Evolutionary conservation across 768 basidiomycete genomes (phyloP).

Genomic region (Tephrocybe sp.): DNA sequence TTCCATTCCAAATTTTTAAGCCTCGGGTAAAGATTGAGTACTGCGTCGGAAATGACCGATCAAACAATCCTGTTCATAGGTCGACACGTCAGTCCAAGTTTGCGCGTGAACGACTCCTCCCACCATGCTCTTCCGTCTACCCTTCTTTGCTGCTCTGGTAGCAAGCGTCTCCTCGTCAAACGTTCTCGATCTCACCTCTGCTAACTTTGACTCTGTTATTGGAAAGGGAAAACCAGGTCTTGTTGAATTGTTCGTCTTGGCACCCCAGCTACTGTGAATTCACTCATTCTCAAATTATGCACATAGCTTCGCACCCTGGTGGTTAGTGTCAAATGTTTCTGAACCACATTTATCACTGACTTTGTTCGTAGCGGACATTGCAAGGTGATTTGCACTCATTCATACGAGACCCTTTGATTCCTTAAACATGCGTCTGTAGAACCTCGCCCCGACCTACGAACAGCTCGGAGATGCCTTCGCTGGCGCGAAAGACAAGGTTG

Average conservation of each 20-base stretch:
- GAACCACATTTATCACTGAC: background rate
- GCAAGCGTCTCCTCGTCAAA: constrained; percentile 69
- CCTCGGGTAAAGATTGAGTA: constrained; percentile 1
- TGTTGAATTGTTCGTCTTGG: constrained; percentile 79
- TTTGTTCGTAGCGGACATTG: constrained; percentile 68
- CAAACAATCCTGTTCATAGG: constrained; percentile 10
- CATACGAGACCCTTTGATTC: constrained; percentile 3
- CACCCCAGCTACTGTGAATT: background rate
- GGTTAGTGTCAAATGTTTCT: constrained; percentile 37
- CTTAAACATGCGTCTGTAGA: constrained; percentile 38
- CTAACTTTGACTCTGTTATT: constrained; percentile 73
- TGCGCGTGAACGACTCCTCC: constrained; percentile 18
- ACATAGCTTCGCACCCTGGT: constrained; percentile 83
- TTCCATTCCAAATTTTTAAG: background rate
- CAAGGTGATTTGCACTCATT: constrained; percentile 50
- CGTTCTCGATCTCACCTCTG: constrained; percentile 73
- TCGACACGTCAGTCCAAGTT: constrained; percentile 19
- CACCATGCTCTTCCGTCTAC: constrained; percentile 58
- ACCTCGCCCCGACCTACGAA: constrained; percentile 85
- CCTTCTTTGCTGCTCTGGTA: constrained; percentile 52
- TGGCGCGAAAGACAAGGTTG: constrained; percentile 74
- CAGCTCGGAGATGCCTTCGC: constrained; percentile 86
- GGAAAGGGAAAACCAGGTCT: constrained; percentile 81
- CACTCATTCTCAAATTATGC: constrained; percentile 3
- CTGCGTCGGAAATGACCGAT: constrained; percentile 28